Conservation (phyloP, 495 filamentous ascomycete genomes). For the Annulohypoxylon bovei region DNA sequence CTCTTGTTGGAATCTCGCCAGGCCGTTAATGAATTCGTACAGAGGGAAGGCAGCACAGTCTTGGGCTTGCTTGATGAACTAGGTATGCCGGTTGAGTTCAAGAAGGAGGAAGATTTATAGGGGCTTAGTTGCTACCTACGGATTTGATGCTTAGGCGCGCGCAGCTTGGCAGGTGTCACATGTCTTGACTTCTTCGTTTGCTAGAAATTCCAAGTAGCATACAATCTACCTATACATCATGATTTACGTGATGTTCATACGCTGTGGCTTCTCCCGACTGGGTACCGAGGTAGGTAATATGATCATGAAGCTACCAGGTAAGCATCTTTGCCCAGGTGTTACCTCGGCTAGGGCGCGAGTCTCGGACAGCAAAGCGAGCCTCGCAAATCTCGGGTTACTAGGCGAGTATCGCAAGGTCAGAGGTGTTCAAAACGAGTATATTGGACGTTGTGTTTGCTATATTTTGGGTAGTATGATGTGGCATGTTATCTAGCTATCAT, state of each 20-base stretch:
- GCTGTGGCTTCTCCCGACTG: too few relatives aligned
- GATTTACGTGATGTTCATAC: too few relatives aligned
- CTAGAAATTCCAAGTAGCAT: too few relatives aligned
- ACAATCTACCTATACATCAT: too few relatives aligned
- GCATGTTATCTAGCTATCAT: background rate
- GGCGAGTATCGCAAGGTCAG: slow-evolving; percentile 5
- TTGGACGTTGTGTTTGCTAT: background rate
- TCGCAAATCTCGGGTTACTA: background rate
- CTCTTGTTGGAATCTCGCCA: background rate
- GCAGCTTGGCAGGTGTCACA: too few relatives aligned
- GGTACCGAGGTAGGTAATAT: too few relatives aligned
- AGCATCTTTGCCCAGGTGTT: too few relatives aligned
- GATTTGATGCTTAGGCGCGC: too few relatives aligned
- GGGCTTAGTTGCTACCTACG: background rate
- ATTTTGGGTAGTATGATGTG: background rate
- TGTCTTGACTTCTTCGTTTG: too few relatives aligned
- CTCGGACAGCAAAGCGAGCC: slow-evolving; percentile 4
- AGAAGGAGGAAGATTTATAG: background rate
- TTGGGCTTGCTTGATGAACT: background rate
- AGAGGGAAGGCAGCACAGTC: background rate
- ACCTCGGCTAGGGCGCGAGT: too few relatives aligned
- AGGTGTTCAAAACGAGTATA: background rate
- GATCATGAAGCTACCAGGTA: too few relatives aligned
- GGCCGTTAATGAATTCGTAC: background rate
- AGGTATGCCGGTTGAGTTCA: background rate